Evolutionary conservation across 345 rosid genomes (phyloP), one percentile per base, ranked within the genome.

Genomic region (Ceriops zippeliana): DNA sequence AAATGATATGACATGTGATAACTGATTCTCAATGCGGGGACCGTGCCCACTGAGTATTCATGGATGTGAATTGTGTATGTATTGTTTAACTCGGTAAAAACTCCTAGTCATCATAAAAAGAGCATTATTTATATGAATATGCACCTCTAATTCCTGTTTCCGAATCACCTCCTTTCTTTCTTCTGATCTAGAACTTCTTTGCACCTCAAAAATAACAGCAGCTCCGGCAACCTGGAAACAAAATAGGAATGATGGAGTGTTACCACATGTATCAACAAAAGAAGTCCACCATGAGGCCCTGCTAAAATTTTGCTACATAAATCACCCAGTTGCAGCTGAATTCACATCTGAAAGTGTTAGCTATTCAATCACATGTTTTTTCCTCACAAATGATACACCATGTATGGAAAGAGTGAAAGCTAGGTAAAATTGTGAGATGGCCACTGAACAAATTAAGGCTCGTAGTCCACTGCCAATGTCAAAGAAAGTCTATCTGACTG

Each of bases 111-210:
- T n/a, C 10, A 7, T 54, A n/a, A 22, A 8, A 70, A 65, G 8
- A 62, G n/a, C 24, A 67, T 73, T 66, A 28, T 1, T 8, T 34
- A 31, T 2, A 62, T 15, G 21, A 61, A 57, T 7, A 52, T 70
- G 76, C 59, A 91, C 98, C 92, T 86, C 93, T 63, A 91, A 62
- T 65, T 91, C 90, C 78, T 86, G 84, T 77, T 68, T 82, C 37
- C 95, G 92, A 34, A 76, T 76, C 78, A 79, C 96, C 83, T 89
- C 97, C 69, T 90, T 93, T 73, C 84, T 86, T 65, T 93, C 89
- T 76, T 93, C 98, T 75, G 96, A 90, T 73, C 89, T 80, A 8
- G 98, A 81, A 85, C 87, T 89, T 78, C 98, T 84, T 56, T 93
- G 96, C 77, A 87, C 92, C 85, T 93, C 97, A 75, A 90, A 87